phyloP scores from a whole-genome alignment of 2,329 filamentous ascomycete species.

The Coniochaeta hoffmannii region DNA sequence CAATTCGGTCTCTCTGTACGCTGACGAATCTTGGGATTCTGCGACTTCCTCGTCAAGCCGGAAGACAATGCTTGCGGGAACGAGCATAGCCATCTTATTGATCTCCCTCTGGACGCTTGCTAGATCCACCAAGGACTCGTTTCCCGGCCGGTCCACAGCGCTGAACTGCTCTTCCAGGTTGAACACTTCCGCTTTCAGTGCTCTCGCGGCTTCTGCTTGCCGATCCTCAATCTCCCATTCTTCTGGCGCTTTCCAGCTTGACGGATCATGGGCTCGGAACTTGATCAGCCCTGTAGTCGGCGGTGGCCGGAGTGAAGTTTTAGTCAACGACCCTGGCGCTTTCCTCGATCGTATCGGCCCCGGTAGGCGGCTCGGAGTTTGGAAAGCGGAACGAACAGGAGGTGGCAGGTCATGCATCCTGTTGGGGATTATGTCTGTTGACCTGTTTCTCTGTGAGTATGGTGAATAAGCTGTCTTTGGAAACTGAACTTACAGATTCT shows the following conservation, averaged over 20 bases:
- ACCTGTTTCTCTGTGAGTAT: background rate
- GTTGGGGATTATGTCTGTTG: background rate
- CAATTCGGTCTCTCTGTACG: conserved; percentile 42
- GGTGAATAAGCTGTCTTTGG: background rate
- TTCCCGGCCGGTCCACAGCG: background rate
- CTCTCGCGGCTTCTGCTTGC: too few relatives aligned
- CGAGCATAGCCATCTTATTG: conserved; percentile 37
- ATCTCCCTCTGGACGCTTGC: conserved; percentile 43
- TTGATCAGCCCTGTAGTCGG: background rate
- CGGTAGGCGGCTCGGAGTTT: background rate
- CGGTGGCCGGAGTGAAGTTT: background rate
- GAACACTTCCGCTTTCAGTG: background rate
- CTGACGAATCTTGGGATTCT: conserved; percentile 37
- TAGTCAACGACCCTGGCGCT: too few relatives aligned
- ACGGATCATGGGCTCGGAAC: conserved; percentile 3
- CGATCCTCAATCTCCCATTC: conserved; percentile 6
- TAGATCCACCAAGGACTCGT: conserved; percentile 15
- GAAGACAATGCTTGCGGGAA: conserved; percentile 41
- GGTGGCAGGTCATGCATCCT: background rate
- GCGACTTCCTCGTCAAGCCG: conserved; percentile 33
- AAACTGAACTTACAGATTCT: background rate
- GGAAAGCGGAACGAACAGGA: too few relatives aligned
- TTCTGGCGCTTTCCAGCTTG: conserved; percentile 10
- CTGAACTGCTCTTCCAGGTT: conserved; percentile 7
- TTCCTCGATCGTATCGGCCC: background rate